Conservation (phyloP, 73 alveolate species). For the Tetrahymena thermophila region DNA sequence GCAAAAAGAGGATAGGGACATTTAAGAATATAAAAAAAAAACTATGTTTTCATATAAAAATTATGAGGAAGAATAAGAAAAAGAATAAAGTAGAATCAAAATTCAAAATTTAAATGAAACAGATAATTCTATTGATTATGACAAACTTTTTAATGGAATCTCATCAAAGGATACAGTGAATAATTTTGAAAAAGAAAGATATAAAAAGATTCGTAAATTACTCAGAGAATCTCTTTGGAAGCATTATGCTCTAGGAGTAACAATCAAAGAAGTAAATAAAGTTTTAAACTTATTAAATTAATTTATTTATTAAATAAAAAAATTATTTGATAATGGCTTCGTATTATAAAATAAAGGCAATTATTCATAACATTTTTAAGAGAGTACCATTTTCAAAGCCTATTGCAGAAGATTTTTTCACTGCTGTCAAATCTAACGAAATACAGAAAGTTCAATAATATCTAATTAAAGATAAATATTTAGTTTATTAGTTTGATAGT, state of each 20-base stretch:
- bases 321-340: background rate
- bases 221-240: background rate
- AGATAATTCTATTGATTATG: background rate
- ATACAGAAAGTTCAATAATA: background rate
- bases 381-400: background rate
- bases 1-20: background rate
- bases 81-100: background rate
- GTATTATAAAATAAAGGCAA: background rate
- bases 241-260: background rate
- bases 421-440: background rate
- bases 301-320: background rate
- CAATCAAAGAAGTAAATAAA: background rate
- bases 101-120: background rate
- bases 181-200: background rate
- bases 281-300: background rate
- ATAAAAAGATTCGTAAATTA: background rate
- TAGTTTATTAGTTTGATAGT: background rate
- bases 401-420: background rate
- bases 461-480: background rate
- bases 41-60: background rate
- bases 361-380: background rate
- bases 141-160: background rate
- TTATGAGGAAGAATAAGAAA: background rate
- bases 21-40: background rate
- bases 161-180: background rate